phyloP scores from a whole-genome alignment of 2,329 filamentous ascomycete species.

The Cryphonectria carpinicola region DNA sequence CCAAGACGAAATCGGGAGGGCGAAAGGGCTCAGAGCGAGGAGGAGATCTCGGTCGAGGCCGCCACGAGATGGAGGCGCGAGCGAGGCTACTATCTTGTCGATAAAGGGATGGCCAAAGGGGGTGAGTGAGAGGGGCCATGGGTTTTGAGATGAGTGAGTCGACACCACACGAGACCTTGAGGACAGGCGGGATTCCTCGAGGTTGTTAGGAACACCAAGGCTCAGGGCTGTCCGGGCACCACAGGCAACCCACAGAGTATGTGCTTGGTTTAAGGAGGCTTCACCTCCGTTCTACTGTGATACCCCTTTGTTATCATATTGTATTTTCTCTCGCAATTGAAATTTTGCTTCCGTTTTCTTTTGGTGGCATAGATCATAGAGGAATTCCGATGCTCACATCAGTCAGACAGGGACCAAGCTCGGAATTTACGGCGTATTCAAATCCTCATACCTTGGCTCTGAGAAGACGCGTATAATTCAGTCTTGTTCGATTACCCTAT shows the following conservation, averaged over 20 bases:
- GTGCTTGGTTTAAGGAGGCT: background rate
- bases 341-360: background rate
- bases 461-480: background rate
- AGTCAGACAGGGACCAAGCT: background rate
- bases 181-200: background rate
- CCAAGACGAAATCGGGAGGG: conserved; percentile 41
- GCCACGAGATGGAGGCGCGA: conserved; percentile 62
- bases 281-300: background rate
- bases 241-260: background rate
- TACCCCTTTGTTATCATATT: background rate
- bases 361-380: background rate
- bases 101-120: conserved; percentile 52
- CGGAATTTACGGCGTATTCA: background rate
- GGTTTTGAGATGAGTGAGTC: background rate
- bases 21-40: conserved; percentile 16
- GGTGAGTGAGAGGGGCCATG: conserved; percentile 4
- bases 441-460: background rate
- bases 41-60: conserved; percentile 33
- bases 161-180: too few relatives aligned
- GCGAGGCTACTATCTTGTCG: conserved; percentile 73
- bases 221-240: background rate
- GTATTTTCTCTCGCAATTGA: background rate
- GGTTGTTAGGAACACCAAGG: background rate
- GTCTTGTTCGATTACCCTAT: conserved; percentile 6
- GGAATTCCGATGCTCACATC: background rate